phyloP scores from a whole-genome alignment of 2,329 filamentous ascomycete genomes.

The Dactylellina cionopaga region DNA sequence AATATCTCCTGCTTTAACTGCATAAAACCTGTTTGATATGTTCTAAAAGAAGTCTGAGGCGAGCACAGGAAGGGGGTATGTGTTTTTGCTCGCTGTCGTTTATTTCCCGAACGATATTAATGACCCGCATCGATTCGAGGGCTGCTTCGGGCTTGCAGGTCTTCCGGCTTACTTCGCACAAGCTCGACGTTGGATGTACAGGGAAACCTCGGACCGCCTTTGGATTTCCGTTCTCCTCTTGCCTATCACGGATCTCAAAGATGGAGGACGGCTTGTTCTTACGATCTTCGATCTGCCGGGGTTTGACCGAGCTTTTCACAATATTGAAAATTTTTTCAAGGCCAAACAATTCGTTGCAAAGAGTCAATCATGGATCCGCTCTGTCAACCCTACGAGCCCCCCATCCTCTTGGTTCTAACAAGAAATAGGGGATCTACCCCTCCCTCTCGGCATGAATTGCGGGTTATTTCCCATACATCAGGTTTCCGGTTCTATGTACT shows the following conservation, averaged over 20 bases:
- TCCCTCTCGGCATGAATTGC: conserved; percentile 41
- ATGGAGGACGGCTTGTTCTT: conserved; percentile 23
- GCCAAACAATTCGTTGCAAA: conserved; percentile 15
- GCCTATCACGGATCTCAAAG: conserved; percentile 38
- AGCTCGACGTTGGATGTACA: conserved; percentile 23
- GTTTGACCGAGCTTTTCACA: conserved; percentile 11
- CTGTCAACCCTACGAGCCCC: conserved; percentile 4
- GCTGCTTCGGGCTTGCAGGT: conserved; percentile 18
- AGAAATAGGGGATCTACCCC: conserved; percentile 29
- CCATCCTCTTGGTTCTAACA: conserved; percentile 10
- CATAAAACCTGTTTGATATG: conserved; percentile 22
- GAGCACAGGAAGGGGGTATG: background rate
- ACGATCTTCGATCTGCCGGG: conserved; percentile 12
- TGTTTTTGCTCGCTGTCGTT: conserved; percentile 1
- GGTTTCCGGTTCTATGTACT: conserved; percentile 3
- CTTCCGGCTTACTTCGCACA: conserved; percentile 17
- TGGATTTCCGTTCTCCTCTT: conserved; percentile 31
- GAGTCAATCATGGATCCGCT: conserved; percentile 29
- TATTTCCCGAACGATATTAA: conserved; percentile 31
- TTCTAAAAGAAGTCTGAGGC: background rate
- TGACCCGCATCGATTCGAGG: conserved; percentile 29
- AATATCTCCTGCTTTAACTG: conserved; percentile 1
- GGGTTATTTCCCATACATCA: background rate
- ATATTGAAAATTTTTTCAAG: conserved; percentile 13
- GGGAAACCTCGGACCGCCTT: conserved; percentile 28